Evolutionary conservation across 257 asterid species (phyloP).

Genomic region (Solanum arcanum): DNA sequence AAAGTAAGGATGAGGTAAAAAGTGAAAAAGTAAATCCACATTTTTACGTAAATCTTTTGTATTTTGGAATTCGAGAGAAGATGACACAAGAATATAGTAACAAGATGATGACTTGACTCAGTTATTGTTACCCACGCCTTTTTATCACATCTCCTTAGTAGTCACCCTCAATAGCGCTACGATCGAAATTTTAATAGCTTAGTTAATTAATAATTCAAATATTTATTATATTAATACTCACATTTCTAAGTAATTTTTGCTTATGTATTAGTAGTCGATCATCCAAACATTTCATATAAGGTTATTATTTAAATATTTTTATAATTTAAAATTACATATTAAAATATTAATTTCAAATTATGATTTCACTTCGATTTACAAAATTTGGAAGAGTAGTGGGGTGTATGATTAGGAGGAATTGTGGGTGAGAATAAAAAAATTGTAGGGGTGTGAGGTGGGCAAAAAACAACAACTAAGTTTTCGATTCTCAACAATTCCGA

Average conservation of each 20-base stretch:
- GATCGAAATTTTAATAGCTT: too few species aligned
- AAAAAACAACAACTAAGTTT: neutral
- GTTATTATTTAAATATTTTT: too few species aligned
- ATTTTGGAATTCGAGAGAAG: neutral
- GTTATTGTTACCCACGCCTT: neutral
- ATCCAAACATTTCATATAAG: fast-evolving
- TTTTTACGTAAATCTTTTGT: neutral
- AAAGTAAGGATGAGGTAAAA: neutral
- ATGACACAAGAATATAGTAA: neutral
- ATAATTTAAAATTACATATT: too few species aligned
- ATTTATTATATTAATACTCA: too few species aligned
- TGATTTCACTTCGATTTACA: neutral
- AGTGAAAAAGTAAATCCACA: neutral
- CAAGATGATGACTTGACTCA: neutral
- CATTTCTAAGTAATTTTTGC: too few species aligned
- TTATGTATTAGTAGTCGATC: too few species aligned
- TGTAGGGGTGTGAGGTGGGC: neutral
- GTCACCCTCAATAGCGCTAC: neutral
- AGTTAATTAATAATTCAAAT: fast-evolving
- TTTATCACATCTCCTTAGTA: neutral
- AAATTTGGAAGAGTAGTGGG: neutral
- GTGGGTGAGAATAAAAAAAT: neutral
- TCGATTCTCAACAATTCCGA: neutral
- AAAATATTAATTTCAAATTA: too few species aligned
- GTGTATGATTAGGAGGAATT: neutral